Evolutionary conservation across 1,139 yeast genomes (phyloP), one percentile per base, ranked within the genome.

Genomic region (Petasospora rhodanensis): DNA sequence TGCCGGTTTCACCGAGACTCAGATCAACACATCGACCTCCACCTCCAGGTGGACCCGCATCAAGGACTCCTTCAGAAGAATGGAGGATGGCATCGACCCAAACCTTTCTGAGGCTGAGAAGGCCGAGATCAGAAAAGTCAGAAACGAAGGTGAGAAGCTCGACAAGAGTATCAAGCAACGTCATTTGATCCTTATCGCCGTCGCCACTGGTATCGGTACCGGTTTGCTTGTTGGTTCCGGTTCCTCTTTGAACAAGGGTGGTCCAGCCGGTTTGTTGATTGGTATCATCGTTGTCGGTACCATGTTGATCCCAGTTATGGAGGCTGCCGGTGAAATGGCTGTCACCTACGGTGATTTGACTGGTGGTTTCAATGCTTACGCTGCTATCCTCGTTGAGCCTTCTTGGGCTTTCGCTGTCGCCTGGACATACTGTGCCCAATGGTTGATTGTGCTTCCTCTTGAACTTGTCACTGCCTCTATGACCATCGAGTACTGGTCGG

Each of bases 131-230:
- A 24, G 41, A n/a, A 31, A 25, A 13, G 32, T 35, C 22, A 40
- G 41, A 26, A 43, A 36, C 25, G 49, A 49, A 38, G 55, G 55
- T 48, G 52, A 48, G 24, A 50, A 54, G 24, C 62, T 74, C 34
- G 68, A 70, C 43, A 64, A 74, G 34, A 71, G 72, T 17, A 65
- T 74, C 31, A 64, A 64, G 37, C 62, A 70, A 17, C 58, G 77
- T 35, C 78, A 73, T 48, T 55, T 72, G 38, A 73, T 77, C 47
- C 73, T 80, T 80, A 82, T 86, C 43, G 84, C 94, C 24, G 68
- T 85, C 31, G 95, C 93, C 14, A 84, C 93, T 14, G 81, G 89
- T 45, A 80, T 85, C 37, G 95, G 95, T 61, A 78, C 86, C 4
- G 91, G 91, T 36, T 59, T 81, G 32, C 68, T 76, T 41, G 79